Conservation (phyloP, 345 rosid species). For the Isatis tinctoria region DNA sequence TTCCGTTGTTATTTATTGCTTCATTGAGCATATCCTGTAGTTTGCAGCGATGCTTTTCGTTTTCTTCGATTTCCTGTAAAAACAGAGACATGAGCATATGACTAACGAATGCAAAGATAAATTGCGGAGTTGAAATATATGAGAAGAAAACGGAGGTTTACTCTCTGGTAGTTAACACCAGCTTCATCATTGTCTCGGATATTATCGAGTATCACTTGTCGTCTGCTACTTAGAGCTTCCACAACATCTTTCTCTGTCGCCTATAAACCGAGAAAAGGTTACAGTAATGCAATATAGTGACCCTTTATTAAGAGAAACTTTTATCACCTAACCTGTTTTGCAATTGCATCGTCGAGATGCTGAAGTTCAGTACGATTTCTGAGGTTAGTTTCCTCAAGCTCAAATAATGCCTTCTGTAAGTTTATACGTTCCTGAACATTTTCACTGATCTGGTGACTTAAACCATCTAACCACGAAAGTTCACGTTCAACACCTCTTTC, state of each 20-base stretch:
- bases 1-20: slow-evolving; percentile 70
- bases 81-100: slow-evolving; percentile 8
- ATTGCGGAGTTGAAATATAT: background rate
- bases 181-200: slow-evolving; percentile 96
- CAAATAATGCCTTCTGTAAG: slow-evolving; percentile 86
- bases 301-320: background rate
- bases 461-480: slow-evolving; percentile 76
- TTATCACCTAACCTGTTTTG: slow-evolving; percentile 57
- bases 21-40: slow-evolving; percentile 86
- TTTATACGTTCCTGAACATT: slow-evolving; percentile 93
- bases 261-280: slow-evolving; percentile 34
- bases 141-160: slow-evolving; percentile 23
- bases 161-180: slow-evolving; percentile 74
- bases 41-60: slow-evolving; percentile 71
- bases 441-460: slow-evolving; percentile 94
- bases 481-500: slow-evolving; percentile 80
- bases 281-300: background rate
- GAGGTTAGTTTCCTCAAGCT: slow-evolving; percentile 87
- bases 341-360: slow-evolving; percentile 82
- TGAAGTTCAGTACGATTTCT: slow-evolving; percentile 73
- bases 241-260: slow-evolving; percentile 59
- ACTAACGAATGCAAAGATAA: slow-evolving; percentile 1
- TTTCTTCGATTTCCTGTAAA: slow-evolving; percentile 77
- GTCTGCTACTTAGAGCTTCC: slow-evolving; percentile 63
- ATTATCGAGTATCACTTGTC: slow-evolving; percentile 92